Evolutionary conservation across 1,139 yeast species (phyloP).

Genomic region (Yamadazyma blattariae): DNA sequence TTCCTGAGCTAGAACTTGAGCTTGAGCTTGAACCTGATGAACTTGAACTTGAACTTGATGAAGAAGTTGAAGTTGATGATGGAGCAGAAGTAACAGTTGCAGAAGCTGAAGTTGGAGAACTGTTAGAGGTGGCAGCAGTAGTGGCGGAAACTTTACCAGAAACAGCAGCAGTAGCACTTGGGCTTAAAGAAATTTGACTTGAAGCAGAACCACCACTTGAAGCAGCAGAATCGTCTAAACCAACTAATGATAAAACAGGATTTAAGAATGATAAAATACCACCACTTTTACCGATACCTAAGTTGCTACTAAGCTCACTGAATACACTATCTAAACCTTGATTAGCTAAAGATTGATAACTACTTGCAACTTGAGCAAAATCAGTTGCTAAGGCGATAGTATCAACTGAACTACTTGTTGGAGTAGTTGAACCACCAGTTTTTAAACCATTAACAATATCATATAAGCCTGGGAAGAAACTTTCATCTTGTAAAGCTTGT

Average conservation of each 20-base stretch:
- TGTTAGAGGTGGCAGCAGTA: conserved; percentile 6
- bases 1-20: conserved; percentile 4
- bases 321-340: conserved; percentile 13
- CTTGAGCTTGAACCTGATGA: conserved; percentile 1
- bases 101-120: conserved; percentile 6
- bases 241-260: conserved; percentile 13
- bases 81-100: conserved; percentile 6
- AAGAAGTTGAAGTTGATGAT: conserved; percentile 2
- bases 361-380: conserved; percentile 8
- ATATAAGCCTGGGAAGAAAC: conserved; percentile 25
- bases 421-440: conserved; percentile 15
- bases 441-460: conserved; percentile 17
- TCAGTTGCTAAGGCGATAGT: conserved; percentile 12
- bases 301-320: conserved; percentile 8
- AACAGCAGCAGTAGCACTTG: conserved; percentile 8
- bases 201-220: conserved; percentile 9
- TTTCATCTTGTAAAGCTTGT: conserved; percentile 24
- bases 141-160: conserved; percentile 6
- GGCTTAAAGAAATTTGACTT: conserved; percentile 6
- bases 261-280: conserved; percentile 17
- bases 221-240: conserved; percentile 10
- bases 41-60: conserved; percentile 1
- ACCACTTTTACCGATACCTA: conserved; percentile 13
- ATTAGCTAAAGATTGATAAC: conserved; percentile 6
- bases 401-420: conserved; percentile 12